Percentiles rank a stretch among this genome's conserved stretches.
phyloP scores from a whole-genome alignment of 495 filamentous ascomycete genomes.

The Aspergillus asperescens region DNA sequence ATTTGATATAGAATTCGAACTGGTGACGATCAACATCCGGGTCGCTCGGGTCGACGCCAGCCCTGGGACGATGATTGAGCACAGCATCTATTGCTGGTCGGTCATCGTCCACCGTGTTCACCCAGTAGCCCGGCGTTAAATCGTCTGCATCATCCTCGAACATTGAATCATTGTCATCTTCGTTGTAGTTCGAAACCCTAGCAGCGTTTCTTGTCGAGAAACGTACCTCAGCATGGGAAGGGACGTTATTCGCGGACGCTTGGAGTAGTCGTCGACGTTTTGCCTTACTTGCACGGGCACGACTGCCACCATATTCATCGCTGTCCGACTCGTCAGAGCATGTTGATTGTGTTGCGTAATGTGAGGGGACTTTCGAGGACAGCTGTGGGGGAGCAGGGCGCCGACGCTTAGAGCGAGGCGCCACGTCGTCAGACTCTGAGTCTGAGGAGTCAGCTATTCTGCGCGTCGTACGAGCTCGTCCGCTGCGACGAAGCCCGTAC shows the following conservation, averaged over 20 bases:
- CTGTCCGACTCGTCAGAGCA: conserved; percentile 42
- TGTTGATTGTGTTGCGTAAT: conserved; percentile 40
- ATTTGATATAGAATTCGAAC: conserved; percentile 95
- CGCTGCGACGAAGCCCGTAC: conserved; percentile 89
- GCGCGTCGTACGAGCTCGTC: conserved; percentile 50
- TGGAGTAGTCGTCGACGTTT: conserved; percentile 59
- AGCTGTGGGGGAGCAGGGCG: conserved; percentile 36
- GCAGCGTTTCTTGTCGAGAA: conserved; percentile 87
- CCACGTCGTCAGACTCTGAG: conserved; percentile 48
- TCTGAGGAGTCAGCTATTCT: conserved; percentile 67
- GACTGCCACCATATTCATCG: conserved; percentile 71
- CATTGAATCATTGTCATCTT: conserved; percentile 70
- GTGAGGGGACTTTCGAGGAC: conserved; percentile 41
- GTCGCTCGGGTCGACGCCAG: conserved; percentile 54
- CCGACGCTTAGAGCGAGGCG: conserved; percentile 37
- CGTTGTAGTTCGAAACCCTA: conserved; percentile 81
- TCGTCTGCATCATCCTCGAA: conserved; percentile 64
- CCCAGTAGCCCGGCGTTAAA: conserved; percentile 58
- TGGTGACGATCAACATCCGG: conserved; percentile 63
- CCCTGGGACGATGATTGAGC: conserved; percentile 74
- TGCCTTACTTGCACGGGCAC: conserved; percentile 65
- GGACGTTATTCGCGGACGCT: conserved; percentile 51
- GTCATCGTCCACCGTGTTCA: conserved; percentile 61
- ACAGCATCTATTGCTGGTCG: conserved; percentile 82
- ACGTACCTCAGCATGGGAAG: conserved; percentile 66